Conservation (phyloP, 805 yeast species). For the Wickerhamiella azymoides region DNA sequence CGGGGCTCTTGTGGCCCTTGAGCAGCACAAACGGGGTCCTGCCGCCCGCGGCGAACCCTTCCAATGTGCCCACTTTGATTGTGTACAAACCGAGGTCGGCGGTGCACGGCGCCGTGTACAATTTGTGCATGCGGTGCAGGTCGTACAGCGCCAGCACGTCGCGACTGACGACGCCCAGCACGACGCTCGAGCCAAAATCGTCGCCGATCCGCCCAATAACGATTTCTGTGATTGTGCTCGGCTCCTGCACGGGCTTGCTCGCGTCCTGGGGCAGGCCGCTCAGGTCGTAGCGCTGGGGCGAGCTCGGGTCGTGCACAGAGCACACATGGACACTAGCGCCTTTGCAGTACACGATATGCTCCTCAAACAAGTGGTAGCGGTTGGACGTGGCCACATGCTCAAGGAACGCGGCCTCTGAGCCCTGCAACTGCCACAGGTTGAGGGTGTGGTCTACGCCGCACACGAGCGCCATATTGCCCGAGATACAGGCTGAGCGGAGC, state of each 20-base stretch:
- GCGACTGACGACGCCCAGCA: constrained; percentile 9
- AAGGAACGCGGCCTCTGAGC: not conserved
- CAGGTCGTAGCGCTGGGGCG: not conserved
- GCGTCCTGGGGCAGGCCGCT: not conserved
- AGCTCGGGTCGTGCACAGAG: not conserved
- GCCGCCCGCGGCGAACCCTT: constrained; percentile 60
- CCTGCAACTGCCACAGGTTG: not conserved
- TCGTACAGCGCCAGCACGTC: constrained; percentile 14
- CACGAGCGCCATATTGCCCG: not conserved
- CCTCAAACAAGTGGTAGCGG: not conserved
- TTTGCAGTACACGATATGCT: constrained; percentile 1
- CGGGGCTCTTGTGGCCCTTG: constrained; percentile 49
- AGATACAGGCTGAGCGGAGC: not conserved
- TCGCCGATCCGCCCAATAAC: constrained; percentile 7
- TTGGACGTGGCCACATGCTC: not conserved
- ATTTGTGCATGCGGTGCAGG: constrained; percentile 25
- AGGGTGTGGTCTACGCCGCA: not conserved
- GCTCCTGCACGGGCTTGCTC: not conserved
- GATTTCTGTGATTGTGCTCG: not conserved
- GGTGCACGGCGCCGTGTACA: constrained; percentile 27
- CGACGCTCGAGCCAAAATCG: not conserved
- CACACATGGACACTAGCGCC: not conserved
- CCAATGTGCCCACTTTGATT: constrained; percentile 43
- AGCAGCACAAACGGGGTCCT: constrained; percentile 52
- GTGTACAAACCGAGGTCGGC: constrained; percentile 42